Evolutionary conservation across 257 asterid genomes (phyloP).

Genomic region (Gynochthodes officinalis): DNA sequence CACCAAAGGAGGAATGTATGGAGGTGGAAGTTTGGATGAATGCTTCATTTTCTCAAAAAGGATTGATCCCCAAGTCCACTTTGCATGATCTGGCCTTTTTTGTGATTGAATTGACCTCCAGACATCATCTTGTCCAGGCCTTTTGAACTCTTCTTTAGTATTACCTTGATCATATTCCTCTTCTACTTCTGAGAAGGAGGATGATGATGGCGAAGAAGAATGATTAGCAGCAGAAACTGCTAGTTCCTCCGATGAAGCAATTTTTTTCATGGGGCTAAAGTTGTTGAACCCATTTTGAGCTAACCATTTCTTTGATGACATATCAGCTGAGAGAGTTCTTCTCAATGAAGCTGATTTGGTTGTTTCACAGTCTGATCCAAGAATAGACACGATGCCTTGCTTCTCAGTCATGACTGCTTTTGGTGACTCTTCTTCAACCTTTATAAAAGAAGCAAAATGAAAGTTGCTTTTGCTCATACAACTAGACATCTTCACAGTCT

Average conservation of each 20-base stretch:
- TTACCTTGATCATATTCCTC: slow-evolving; percentile 15
- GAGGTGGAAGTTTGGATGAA: slow-evolving; percentile 28
- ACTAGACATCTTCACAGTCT: slow-evolving; percentile 23
- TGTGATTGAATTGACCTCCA: slow-evolving; percentile 54
- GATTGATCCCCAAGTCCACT: slow-evolving; percentile 40
- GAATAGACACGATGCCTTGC: slow-evolving; percentile 77
- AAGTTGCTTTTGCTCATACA: slow-evolving; percentile 16
- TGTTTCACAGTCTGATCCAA: slow-evolving; percentile 42
- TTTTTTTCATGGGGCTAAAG: slow-evolving; percentile 21
- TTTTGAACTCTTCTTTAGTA: slow-evolving; percentile 10
- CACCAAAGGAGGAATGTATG: slow-evolving; percentile 59
- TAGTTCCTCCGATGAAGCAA: slow-evolving; percentile 34
- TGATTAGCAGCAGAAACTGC: slow-evolving; percentile 3
- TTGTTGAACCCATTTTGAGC: slow-evolving; percentile 30
- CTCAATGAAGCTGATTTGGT: slow-evolving; percentile 39
- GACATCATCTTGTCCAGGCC: slow-evolving; percentile 40
- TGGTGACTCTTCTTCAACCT: slow-evolving; percentile 18
- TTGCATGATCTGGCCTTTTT: slow-evolving; percentile 16
- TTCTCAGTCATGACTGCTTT: slow-evolving; percentile 14
- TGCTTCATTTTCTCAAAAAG: slow-evolving; percentile 34
- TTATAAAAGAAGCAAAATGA: slow-evolving; percentile 13
- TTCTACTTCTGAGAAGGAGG: slow-evolving; percentile 22
- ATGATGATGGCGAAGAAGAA: slow-evolving; percentile 15
- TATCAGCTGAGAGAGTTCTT: slow-evolving; percentile 48
- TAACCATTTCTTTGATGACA: slow-evolving; percentile 42